Percentiles rank a stretch among this genome's conserved stretches.
Conservation (phyloP, 176 grass and related monocot genomes). For the Saccharum spontaneum region DNA sequence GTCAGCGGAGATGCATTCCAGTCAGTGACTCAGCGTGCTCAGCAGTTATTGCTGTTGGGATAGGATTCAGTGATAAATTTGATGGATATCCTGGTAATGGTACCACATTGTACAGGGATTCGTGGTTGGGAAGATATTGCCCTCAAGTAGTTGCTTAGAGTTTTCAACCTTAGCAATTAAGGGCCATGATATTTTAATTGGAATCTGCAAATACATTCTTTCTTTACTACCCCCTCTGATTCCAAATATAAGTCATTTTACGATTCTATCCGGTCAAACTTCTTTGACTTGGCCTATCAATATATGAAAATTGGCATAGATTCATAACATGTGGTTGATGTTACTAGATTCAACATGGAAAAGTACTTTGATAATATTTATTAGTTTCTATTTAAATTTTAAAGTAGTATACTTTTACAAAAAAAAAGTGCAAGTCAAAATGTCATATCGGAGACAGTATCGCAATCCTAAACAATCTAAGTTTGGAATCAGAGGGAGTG, state of each 20-base stretch:
- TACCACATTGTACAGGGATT: background rate
- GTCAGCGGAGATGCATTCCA: background rate
- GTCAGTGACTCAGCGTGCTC: background rate
- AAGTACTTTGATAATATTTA: background rate
- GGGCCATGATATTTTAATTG: background rate
- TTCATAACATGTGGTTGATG: background rate
- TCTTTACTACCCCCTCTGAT: background rate
- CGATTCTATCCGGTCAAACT: background rate
- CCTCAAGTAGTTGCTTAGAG: slow-evolving; percentile 17
- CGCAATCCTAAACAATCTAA: background rate
- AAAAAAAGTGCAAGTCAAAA: background rate
- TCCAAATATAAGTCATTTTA: background rate
- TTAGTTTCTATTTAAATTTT: background rate
- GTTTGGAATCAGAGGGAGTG: background rate
- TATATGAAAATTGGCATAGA: background rate
- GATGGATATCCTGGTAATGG: background rate
- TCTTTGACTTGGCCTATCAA: background rate
- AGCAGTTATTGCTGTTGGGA: slow-evolving; percentile 1
- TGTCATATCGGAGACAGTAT: background rate
- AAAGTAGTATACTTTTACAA: background rate
- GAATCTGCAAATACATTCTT: background rate
- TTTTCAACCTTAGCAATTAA: background rate
- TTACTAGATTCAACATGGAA: background rate
- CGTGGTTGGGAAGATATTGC: background rate
- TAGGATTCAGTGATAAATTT: slow-evolving; percentile 18